phyloP scores from a whole-genome alignment of 1,284 basidiomycete genomes.

The Leccinum pachyderme region DNA sequence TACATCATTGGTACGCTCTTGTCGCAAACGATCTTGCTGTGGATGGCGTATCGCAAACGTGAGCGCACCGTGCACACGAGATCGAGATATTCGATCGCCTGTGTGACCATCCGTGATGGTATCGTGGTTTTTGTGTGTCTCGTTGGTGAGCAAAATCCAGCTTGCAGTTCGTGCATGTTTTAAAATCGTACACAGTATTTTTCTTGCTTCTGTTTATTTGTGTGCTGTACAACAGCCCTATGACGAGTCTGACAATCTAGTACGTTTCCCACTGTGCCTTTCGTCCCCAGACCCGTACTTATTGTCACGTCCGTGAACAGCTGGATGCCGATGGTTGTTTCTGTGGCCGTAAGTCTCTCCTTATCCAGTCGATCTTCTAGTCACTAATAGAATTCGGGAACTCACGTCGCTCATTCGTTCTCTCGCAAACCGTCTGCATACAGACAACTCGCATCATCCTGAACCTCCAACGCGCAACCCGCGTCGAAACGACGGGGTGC shows the following conservation, averaged over 20 bases:
- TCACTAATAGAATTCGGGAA: not conserved
- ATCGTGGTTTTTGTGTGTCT: slow-evolving; percentile 17
- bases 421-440: not conserved
- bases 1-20: slow-evolving; percentile 12
- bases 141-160: slow-evolving; percentile 9
- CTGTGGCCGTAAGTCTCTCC: slow-evolving; percentile 16
- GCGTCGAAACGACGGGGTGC: not conserved
- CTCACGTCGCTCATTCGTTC: not conserved
- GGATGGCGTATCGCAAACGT: slow-evolving; percentile 20
- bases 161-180: not conserved
- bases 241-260: slow-evolving; percentile 14
- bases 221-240: slow-evolving; percentile 6
- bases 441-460: slow-evolving; percentile 25
- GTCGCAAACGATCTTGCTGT: slow-evolving; percentile 21
- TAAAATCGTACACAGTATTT: slow-evolving; percentile 10
- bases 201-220: slow-evolving; percentile 3
- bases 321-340: slow-evolving; percentile 21
- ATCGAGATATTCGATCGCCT: slow-evolving; percentile 9
- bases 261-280: not conserved
- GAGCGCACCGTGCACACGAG: not conserved
- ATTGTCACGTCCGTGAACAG: slow-evolving; percentile 9
- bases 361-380: not conserved
- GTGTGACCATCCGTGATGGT: slow-evolving; percentile 29
- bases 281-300: not conserved
- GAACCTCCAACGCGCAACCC: slow-evolving; percentile 16